These are phyloP conservation scores for Curvularia hawaiiensis DNA, from an alignment of 2,329 filamentous ascomycete genomes.

Conservation along the genomic window DNA sequence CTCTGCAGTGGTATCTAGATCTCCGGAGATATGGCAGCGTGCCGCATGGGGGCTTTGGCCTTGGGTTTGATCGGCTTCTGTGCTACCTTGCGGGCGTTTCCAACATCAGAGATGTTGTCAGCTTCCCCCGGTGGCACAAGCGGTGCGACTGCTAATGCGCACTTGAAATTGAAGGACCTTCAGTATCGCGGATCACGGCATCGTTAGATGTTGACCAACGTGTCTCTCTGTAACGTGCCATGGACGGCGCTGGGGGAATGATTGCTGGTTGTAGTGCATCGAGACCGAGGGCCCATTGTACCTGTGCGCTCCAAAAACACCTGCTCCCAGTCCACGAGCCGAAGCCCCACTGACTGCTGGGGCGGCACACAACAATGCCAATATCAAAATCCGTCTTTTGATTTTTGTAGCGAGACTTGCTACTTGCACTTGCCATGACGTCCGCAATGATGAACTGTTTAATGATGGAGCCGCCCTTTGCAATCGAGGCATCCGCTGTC, in stretches of 20 bases:
- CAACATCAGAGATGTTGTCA: conserved; percentile 83
- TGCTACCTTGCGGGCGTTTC: conserved; percentile 81
- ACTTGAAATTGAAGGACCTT: conserved; percentile 9
- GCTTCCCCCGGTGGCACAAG: conserved; percentile 77
- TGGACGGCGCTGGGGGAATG: conserved; percentile 7
- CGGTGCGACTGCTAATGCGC: conserved; percentile 56
- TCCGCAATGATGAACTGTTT: not conserved
- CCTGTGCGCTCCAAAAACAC: conserved; percentile 21
- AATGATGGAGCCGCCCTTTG: not conserved
- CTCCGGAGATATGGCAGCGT: conserved; percentile 89
- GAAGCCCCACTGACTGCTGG: not conserved
- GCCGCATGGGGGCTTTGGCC: conserved; percentile 87
- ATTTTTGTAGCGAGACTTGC: not conserved
- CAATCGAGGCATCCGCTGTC: not conserved
- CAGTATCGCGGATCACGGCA: conserved; percentile 14
- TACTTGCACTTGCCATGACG: not conserved
- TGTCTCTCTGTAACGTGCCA: conserved; percentile 14
- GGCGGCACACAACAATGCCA: not conserved
- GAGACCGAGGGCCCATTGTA: conserved; percentile 17
- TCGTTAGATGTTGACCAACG: conserved; percentile 8
- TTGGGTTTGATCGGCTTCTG: conserved; percentile 87
- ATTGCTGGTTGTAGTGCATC: conserved; percentile 13
- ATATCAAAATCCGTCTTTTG: not conserved
- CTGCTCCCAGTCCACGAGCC: not conserved
- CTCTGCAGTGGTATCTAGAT: conserved; percentile 84